phyloP scores from a whole-genome alignment of 176 grass and related monocot species.

The Puya raimondii region DNA sequence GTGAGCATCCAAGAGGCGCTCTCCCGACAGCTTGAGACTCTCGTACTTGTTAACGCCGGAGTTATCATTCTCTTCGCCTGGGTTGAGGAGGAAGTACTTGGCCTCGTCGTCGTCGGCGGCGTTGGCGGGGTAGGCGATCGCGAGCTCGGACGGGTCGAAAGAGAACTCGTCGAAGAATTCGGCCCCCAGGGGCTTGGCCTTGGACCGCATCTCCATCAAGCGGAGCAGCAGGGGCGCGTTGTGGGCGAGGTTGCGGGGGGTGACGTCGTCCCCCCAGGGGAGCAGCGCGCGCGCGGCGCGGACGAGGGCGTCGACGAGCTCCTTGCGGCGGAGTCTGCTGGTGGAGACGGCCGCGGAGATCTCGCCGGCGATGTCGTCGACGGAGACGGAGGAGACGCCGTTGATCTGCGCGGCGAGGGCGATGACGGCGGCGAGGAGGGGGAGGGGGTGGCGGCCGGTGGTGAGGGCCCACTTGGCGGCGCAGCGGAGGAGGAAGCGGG shows the following conservation, averaged over 20 bases:
- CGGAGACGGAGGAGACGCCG: constrained; percentile 21
- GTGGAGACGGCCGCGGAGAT: constrained; percentile 34
- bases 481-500: constrained; percentile 53
- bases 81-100: constrained; percentile 36
- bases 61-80: neutral
- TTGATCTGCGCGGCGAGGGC: constrained; percentile 40
- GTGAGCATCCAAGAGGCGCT: constrained; percentile 49
- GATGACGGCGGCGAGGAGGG: constrained; percentile 37
- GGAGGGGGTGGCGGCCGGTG: constrained; percentile 50
- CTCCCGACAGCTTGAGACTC: constrained; percentile 40
- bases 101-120: constrained; percentile 21
- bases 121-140: constrained; percentile 11
- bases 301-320: constrained; percentile 40
- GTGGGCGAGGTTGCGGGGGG: constrained; percentile 40
- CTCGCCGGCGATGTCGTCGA: constrained; percentile 44
- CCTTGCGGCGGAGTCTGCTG: constrained; percentile 40
- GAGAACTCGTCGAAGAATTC: constrained; percentile 25
- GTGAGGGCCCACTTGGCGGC: constrained; percentile 70
- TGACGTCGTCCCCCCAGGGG: constrained; percentile 62
- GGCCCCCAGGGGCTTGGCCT: constrained; percentile 16
- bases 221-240: constrained; percentile 47
- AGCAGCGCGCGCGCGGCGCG: constrained; percentile 38
- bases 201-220: constrained; percentile 51
- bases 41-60: constrained; percentile 15
- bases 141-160: constrained; percentile 23